Percentiles rank a stretch among this genome's conserved stretches.
Evolutionary conservation across 2,329 filamentous ascomycete genomes (phyloP).

Genomic region (Huntiella bhutanensis): DNA sequence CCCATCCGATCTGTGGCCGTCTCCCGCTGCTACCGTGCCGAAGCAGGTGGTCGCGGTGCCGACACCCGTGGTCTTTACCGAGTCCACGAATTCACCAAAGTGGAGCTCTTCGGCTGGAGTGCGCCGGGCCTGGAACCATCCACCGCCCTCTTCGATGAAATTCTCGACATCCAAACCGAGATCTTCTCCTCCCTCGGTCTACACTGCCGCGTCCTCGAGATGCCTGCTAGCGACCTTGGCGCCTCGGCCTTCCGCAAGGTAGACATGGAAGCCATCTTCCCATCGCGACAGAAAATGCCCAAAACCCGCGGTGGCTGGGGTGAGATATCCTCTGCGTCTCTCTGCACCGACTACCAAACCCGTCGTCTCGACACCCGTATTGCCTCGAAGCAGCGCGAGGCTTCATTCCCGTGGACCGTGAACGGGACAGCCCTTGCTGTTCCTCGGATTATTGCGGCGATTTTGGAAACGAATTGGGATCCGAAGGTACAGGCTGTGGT

Average conservation of each 20-base stretch:
- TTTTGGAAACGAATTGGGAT: slow-evolving; percentile 84
- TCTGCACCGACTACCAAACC: slow-evolving; percentile 90
- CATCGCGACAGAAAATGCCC: slow-evolving; percentile 39
- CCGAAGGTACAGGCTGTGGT: slow-evolving; percentile 45
- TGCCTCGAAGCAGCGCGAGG: slow-evolving; percentile 47
- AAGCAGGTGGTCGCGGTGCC: slow-evolving; percentile 74
- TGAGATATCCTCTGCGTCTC: slow-evolving; percentile 75
- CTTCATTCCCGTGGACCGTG: slow-evolving; percentile 68
- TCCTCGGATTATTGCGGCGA: slow-evolving; percentile 69
- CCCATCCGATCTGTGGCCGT: slow-evolving; percentile 67
- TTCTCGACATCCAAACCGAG: slow-evolving; percentile 70
- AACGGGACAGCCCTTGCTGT: slow-evolving; percentile 91
- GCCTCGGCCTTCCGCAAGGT: slow-evolving; percentile 72
- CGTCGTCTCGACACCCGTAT: slow-evolving; percentile 62
- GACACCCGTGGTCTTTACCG: slow-evolving; percentile 91
- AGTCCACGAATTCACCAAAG: slow-evolving; percentile 96
- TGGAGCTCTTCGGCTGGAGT: slow-evolving; percentile 94
- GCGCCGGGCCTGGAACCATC: slow-evolving; percentile 25
- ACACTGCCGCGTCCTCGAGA: slow-evolving; percentile 76
- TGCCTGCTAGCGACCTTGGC: slow-evolving; percentile 77
- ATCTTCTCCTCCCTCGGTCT: slow-evolving; percentile 62
- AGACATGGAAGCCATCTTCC: slow-evolving; percentile 91
- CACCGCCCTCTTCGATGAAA: slow-evolving; percentile 55
- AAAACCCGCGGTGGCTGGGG: slow-evolving; percentile 56
- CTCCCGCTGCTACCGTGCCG: slow-evolving; percentile 86